Conservation (phyloP, 352 stramenopile species). For the Blastocystis hominis region DNA sequence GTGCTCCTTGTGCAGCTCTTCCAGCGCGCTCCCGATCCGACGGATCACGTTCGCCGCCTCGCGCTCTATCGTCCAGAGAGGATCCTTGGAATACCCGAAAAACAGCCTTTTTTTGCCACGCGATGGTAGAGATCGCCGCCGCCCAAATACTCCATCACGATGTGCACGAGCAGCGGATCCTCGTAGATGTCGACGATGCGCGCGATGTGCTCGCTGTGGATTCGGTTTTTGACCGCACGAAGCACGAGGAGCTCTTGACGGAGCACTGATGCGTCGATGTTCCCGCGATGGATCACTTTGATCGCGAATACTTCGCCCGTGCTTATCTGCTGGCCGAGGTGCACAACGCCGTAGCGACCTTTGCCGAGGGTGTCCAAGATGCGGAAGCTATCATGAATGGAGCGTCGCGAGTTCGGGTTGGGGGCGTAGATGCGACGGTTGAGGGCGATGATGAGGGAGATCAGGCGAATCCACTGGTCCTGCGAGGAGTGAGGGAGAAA, state of each 20-base stretch:
- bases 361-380: slow-evolving; percentile 22
- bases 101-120: neutral
- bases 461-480: slow-evolving; percentile 28
- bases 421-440: neutral
- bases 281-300: slow-evolving; percentile 37
- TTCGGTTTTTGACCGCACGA: neutral
- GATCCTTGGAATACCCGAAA: neutral
- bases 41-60: slow-evolving; percentile 42
- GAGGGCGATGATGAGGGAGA: neutral
- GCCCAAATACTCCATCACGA: slow-evolving; percentile 45
- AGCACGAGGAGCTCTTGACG: neutral
- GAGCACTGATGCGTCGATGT: neutral
- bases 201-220: neutral
- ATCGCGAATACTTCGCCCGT: slow-evolving; percentile 26
- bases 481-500: neutral
- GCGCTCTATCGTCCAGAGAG: neutral
- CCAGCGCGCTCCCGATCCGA: slow-evolving; percentile 64
- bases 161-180: neutral
- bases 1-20: slow-evolving; percentile 75
- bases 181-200: slow-evolving; percentile 36
- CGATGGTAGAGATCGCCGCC: slow-evolving; percentile 39
- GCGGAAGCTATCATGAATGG: slow-evolving; percentile 4
- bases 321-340: neutral
- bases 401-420: neutral
- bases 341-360: slow-evolving; percentile 19